These are phyloP conservation scores for Thielaviopsis populi DNA, from an alignment of 2,329 filamentous ascomycete species.

Conservation along the genomic window DNA sequence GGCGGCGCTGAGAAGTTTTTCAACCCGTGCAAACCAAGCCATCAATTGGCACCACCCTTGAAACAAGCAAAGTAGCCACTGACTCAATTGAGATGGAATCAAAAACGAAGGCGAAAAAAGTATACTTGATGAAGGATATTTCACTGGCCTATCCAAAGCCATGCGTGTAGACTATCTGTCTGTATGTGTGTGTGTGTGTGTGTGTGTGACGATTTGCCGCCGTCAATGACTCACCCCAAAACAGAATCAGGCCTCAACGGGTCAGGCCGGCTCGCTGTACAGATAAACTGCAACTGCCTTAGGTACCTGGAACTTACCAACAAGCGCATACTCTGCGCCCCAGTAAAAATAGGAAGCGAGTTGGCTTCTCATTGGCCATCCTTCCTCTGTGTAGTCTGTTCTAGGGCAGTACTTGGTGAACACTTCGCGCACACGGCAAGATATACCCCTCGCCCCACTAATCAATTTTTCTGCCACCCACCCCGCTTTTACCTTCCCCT, in stretches of 20 bases:
- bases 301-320: neutral
- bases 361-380: slow-evolving; percentile 3
- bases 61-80: neutral
- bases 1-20: neutral
- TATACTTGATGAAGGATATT: neutral
- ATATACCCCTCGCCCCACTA: slow-evolving; percentile 15
- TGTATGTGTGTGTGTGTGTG: too few species aligned
- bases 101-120: neutral
- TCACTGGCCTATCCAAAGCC: too few species aligned
- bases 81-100: neutral
- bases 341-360: neutral
- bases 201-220: neutral
- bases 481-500: slow-evolving; percentile 16
- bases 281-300: neutral
- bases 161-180: too few species aligned
- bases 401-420: slow-evolving; percentile 15
- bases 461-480: slow-evolving; percentile 16
- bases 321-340: neutral
- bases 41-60: too few species aligned
- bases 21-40: too few species aligned
- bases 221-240: neutral
- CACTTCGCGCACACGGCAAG: slow-evolving; percentile 14
- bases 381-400: slow-evolving; percentile 1
- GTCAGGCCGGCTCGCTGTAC: neutral
- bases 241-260: slow-evolving; percentile 5